Conservation (phyloP, 2,329 filamentous ascomycete genomes). For the Colletotrichum sp. region DNA sequence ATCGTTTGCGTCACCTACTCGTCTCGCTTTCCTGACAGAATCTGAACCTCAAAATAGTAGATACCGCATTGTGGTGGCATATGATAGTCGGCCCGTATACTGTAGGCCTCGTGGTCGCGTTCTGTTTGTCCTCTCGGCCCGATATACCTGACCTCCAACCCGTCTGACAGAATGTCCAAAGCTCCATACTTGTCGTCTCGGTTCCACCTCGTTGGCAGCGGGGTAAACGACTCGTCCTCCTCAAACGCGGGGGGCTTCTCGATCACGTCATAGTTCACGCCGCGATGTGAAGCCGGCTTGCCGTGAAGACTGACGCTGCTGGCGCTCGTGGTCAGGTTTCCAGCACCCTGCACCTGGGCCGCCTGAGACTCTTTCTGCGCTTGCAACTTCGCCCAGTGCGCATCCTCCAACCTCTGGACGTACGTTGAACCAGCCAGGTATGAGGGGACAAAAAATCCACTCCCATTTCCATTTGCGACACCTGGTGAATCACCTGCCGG, state of each 20-base stretch:
- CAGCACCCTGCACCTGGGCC: slow-evolving; percentile 45
- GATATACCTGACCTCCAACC: slow-evolving; percentile 71
- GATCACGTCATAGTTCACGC: slow-evolving; percentile 83
- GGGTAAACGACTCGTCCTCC: slow-evolving; percentile 64
- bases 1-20: slow-evolving; percentile 50
- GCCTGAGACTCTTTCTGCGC: slow-evolving; percentile 54
- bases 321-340: slow-evolving; percentile 58
- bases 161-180: slow-evolving; percentile 77
- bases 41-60: slow-evolving; percentile 85
- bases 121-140: slow-evolving; percentile 52
- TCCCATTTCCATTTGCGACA: slow-evolving; percentile 28
- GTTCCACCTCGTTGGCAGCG: slow-evolving; percentile 84
- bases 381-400: slow-evolving; percentile 65
- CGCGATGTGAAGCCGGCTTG: slow-evolving; percentile 70
- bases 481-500: slow-evolving; percentile 22
- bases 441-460: slow-evolving; percentile 79
- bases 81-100: slow-evolving; percentile 81
- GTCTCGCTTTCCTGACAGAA: slow-evolving; percentile 56
- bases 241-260: slow-evolving; percentile 71
- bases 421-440: slow-evolving; percentile 83
- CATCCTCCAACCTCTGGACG: slow-evolving; percentile 75
- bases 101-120: slow-evolving; percentile 76
- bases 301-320: slow-evolving; percentile 55
- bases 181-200: slow-evolving; percentile 75
- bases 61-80: slow-evolving; percentile 92